phyloP scores from a whole-genome alignment of 2,329 filamentous ascomycete species.

The Clonostachys chloroleuca region DNA sequence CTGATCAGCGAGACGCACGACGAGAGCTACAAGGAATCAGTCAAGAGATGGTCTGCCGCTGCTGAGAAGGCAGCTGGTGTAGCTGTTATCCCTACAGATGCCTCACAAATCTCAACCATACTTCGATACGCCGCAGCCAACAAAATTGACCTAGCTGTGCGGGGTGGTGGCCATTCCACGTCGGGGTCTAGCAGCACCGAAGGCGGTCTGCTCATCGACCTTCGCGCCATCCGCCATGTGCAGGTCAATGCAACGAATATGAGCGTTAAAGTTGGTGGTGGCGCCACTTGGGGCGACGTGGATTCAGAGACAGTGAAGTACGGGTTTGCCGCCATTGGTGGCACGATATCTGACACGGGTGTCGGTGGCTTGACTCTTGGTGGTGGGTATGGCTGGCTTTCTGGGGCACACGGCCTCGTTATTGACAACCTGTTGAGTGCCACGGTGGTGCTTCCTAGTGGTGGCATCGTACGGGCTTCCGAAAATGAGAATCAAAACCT shows the following conservation, averaged over 20 bases:
- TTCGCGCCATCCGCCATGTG: conserved; percentile 44
- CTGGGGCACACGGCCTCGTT: conserved; percentile 45
- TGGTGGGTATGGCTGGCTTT: conserved; percentile 55
- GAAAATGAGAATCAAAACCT: conserved; percentile 33
- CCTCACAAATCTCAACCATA: too few relatives aligned
- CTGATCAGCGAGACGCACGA: too few relatives aligned
- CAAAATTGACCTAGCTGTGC: conserved; percentile 44
- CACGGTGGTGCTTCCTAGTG: conserved; percentile 31
- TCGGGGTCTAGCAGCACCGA: conserved; percentile 36
- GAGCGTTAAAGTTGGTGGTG: conserved; percentile 44
- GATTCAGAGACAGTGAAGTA: conserved; percentile 43
- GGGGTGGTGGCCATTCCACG: conserved; percentile 53
- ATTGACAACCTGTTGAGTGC: conserved; percentile 34
- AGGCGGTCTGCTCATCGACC: conserved; percentile 51
- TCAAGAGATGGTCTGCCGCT: too few relatives aligned
- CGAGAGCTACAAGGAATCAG: too few relatives aligned
- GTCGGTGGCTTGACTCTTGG: conserved; percentile 54
- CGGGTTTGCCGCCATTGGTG: conserved; percentile 54
- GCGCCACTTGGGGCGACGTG: conserved; percentile 48
- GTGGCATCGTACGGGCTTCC: conserved; percentile 29
- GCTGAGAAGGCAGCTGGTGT: too few relatives aligned
- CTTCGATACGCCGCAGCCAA: conserved; percentile 30
- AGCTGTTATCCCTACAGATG: too few relatives aligned
- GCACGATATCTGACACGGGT: conserved; percentile 59
- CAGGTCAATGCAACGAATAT: conserved; percentile 36